phyloP scores from a whole-genome alignment of 2,329 filamentous ascomycete species.

The Didymella glomerata region DNA sequence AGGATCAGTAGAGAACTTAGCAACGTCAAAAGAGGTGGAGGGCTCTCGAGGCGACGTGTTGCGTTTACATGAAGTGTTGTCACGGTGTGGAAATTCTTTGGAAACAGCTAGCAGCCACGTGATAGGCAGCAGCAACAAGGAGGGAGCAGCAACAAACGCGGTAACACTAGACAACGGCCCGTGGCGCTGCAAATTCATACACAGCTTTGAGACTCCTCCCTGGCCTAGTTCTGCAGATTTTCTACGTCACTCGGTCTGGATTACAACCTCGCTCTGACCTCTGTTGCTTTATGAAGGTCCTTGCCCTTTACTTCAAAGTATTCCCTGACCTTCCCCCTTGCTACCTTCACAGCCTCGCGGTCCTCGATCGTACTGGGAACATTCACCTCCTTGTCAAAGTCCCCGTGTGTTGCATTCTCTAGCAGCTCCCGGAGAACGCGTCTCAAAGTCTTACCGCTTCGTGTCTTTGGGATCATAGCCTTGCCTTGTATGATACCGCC shows the following conservation, averaged over 20 bases:
- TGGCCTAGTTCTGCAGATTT: background rate
- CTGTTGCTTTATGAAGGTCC: conserved; percentile 50
- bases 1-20: background rate
- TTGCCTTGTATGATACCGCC: conserved; percentile 86
- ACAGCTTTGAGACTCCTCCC: background rate
- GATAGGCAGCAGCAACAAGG: background rate
- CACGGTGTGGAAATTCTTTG: background rate
- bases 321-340: conserved; percentile 72
- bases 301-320: conserved; percentile 70
- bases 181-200: background rate
- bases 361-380: conserved; percentile 91
- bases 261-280: conserved; percentile 54
- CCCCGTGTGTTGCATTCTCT: conserved; percentile 79
- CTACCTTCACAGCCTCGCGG: conserved; percentile 74
- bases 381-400: conserved; percentile 74
- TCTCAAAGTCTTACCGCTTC: conserved; percentile 89
- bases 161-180: background rate
- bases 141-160: background rate
- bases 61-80: background rate
- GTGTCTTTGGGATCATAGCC: conserved; percentile 89
- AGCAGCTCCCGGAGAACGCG: conserved; percentile 83
- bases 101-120: background rate
- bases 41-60: background rate
- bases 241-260: background rate
- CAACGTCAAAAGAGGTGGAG: background rate